These are phyloP conservation scores for Physcomitrellopsis africana DNA, from an alignment of 225 moss, liverwort and hornwort species.

Conservation along the genomic window DNA sequence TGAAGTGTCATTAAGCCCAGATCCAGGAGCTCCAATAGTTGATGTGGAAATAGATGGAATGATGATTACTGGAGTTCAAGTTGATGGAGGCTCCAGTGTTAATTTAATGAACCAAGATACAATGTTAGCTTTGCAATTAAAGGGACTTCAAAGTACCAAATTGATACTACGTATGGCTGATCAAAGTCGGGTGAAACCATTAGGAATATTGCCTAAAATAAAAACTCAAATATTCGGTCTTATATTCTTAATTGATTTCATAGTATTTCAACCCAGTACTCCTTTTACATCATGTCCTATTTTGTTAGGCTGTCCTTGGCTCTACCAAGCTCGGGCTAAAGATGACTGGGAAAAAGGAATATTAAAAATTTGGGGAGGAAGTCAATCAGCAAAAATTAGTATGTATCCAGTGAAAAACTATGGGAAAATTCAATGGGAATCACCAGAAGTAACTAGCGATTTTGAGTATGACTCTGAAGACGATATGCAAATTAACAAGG, in stretches of 20 bases:
- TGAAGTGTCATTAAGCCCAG: not conserved
- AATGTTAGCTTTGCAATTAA: not conserved
- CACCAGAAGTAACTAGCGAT: not conserved
- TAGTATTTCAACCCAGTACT: not conserved
- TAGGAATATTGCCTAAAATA: not conserved
- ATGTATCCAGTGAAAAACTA: not conserved
- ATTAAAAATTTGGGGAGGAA: not conserved
- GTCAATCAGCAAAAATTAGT: not conserved
- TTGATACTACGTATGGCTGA: not conserved
- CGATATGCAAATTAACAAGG: too few relatives aligned
- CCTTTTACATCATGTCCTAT: not conserved
- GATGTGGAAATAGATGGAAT: not conserved
- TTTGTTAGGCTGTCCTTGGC: not conserved
- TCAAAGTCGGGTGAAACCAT: not conserved
- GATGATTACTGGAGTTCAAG: too few relatives aligned
- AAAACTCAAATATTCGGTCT: not conserved
- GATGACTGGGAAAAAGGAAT: not conserved
- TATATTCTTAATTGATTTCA: not conserved
- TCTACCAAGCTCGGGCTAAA: not conserved
- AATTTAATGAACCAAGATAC: not conserved
- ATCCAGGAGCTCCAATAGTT: not conserved
- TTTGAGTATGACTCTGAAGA: not conserved
- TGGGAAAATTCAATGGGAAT: not conserved
- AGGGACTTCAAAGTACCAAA: not conserved
- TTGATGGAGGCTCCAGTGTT: not conserved